These are phyloP conservation scores for Ustilago nuda DNA, from an alignment of 1,284 basidiomycete genomes.

Conservation along the genomic window DNA sequence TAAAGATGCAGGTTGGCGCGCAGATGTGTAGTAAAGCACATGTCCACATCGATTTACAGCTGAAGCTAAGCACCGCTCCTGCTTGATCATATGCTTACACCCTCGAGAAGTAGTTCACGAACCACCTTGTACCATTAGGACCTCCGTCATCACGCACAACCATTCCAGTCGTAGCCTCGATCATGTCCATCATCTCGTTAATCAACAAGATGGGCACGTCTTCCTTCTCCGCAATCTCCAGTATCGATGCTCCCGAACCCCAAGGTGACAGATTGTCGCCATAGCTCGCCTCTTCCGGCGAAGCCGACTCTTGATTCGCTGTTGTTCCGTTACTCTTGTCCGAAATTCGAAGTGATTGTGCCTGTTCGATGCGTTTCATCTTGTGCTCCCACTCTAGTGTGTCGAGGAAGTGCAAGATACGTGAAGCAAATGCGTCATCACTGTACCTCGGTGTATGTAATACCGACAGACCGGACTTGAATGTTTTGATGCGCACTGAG, in stretches of 20 bases:
- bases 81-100: neutral
- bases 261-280: slow-evolving; percentile 41
- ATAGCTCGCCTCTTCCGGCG: slow-evolving; percentile 30
- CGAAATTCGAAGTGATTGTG: slow-evolving; percentile 34
- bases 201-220: slow-evolving; percentile 54
- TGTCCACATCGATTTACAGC: too few relatives aligned
- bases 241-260: slow-evolving; percentile 50
- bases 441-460: slow-evolving; percentile 79
- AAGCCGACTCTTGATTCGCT: neutral
- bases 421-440: slow-evolving; percentile 50
- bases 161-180: slow-evolving; percentile 47
- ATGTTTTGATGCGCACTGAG: slow-evolving; percentile 77
- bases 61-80: neutral
- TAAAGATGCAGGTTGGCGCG: too few relatives aligned
- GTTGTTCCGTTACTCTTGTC: slow-evolving; percentile 1
- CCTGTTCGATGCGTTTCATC: slow-evolving; percentile 44
- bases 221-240: slow-evolving; percentile 59
- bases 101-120: slow-evolving; percentile 52
- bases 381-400: slow-evolving; percentile 46
- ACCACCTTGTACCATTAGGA: slow-evolving; percentile 55
- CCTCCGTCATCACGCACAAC: slow-evolving; percentile 64
- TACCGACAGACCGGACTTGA: slow-evolving; percentile 81
- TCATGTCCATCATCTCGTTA: slow-evolving; percentile 58
- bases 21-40: too few relatives aligned
- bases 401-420: slow-evolving; percentile 52